phyloP scores from a whole-genome alignment of 495 filamentous ascomycete genomes.

The Xylaria nigripes region DNA sequence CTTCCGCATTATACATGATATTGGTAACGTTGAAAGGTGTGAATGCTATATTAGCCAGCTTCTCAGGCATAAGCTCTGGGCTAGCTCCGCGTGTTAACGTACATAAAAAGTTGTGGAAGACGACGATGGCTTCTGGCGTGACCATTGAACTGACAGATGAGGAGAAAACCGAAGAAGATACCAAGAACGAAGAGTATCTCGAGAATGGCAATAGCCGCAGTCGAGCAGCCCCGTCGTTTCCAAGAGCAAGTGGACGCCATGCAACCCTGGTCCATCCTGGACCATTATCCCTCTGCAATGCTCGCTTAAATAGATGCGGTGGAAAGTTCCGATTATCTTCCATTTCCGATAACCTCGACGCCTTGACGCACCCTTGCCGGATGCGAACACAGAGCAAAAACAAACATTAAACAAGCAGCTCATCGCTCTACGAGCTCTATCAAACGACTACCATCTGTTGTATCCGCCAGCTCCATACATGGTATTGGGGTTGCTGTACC shows the following conservation, averaged over 20 bases:
- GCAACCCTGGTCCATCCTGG: conserved; percentile 33
- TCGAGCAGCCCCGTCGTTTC: conserved; percentile 34
- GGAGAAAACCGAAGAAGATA: conserved; percentile 24
- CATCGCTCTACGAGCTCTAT: conserved; percentile 13
- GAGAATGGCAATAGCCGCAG: conserved; percentile 26
- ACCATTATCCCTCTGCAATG: conserved; percentile 33
- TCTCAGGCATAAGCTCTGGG: conserved; percentile 34
- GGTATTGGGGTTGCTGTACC: conserved; percentile 76
- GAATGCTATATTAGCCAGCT: conserved; percentile 49
- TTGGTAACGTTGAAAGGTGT: conserved; percentile 29
- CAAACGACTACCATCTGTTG: conserved; percentile 56
- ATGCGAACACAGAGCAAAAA: conserved; percentile 7
- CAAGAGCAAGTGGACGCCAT: conserved; percentile 32
- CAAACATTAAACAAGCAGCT: conserved; percentile 18
- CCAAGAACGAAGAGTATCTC: conserved; percentile 29
- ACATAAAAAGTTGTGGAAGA: conserved; percentile 63
- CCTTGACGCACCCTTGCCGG: conserved; percentile 27
- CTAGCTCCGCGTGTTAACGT: conserved; percentile 59
- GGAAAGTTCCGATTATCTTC: conserved; percentile 30
- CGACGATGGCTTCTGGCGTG: conserved; percentile 57
- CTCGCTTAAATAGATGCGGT: conserved; percentile 28
- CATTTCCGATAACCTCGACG: conserved; percentile 29
- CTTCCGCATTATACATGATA: conserved; percentile 39
- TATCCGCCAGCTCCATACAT: conserved; percentile 71
- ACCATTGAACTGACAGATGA: conserved; percentile 34